A percentile compares a stretch with the other conserved stretches of the same genome.
phyloP scores from a whole-genome alignment of 2,329 filamentous ascomycete species.

The Fusarium sp. region DNA sequence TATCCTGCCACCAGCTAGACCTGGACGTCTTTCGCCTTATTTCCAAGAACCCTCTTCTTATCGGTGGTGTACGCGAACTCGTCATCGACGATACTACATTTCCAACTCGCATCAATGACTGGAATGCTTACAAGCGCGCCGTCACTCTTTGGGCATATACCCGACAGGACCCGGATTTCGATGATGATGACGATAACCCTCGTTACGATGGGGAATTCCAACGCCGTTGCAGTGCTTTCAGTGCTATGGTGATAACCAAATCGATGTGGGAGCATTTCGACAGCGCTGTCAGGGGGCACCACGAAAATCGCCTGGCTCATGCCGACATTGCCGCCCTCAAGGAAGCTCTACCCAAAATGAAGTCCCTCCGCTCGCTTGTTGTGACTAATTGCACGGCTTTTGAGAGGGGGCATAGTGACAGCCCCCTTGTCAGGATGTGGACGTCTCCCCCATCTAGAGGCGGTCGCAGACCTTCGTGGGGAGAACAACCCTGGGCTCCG shows the following conservation, averaged over 20 bases:
- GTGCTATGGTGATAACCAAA: neutral
- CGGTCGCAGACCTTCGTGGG: no score
- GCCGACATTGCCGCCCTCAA: neutral
- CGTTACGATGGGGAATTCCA: no score
- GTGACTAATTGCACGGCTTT: neutral
- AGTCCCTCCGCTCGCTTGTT: neutral
- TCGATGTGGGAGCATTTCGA: accelerated
- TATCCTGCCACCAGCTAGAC: conserved; percentile 25
- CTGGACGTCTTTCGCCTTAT: conserved; percentile 8
- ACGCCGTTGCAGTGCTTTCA: neutral
- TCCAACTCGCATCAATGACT: neutral
- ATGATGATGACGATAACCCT: no score
- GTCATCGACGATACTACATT: conserved; percentile 31
- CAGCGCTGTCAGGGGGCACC: neutral
- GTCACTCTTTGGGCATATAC: neutral
- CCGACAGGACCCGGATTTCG: neutral
- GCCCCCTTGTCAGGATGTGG: no score
- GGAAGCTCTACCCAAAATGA: neutral
- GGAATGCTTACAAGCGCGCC: neutral
- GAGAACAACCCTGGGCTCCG: neutral
- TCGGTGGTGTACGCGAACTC: conserved; percentile 6
- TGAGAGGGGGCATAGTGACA: no score
- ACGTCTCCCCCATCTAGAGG: no score
- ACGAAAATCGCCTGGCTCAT: neutral
- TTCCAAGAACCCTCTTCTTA: neutral